phyloP scores from a whole-genome alignment of 257 asterid genomes.

The Nicotiana attenuata region DNA sequence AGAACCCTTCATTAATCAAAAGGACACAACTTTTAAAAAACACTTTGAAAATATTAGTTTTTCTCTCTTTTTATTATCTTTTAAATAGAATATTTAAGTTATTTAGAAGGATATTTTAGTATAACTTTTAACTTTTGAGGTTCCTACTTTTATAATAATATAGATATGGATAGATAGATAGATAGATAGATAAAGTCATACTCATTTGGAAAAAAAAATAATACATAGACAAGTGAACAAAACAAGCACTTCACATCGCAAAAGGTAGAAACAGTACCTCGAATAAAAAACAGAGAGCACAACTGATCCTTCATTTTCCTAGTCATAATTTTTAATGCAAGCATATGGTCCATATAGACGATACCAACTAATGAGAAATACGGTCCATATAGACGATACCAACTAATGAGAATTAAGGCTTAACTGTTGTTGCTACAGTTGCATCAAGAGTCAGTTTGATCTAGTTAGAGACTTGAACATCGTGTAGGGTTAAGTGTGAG shows the following conservation, averaged over 20 bases:
- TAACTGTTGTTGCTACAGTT: not conserved
- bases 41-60: no score
- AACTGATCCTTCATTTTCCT: not conserved
- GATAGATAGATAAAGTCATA: not conserved
- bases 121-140: no score
- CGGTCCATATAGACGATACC: no score
- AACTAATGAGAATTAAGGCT: not conserved
- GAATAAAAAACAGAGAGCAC: not conserved
- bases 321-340: not conserved
- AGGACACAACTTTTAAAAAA: no score
- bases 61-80: no score
- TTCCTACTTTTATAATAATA: no score
- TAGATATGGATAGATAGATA: no score
- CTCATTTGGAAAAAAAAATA: not conserved
- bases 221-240: not conserved
- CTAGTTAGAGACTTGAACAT: not conserved
- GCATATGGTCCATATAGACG: not conserved
- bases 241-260: not conserved
- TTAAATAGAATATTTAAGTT: no score
- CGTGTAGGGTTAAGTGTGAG: not conserved
- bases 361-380: not conserved
- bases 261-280: not conserved
- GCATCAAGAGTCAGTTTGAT: not conserved
- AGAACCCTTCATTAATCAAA: no score
- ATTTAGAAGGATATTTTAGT: no score